Base-by-base conservation (phyloP, 1,139 yeast species). In the Candida buenavistaensis region DNA sequence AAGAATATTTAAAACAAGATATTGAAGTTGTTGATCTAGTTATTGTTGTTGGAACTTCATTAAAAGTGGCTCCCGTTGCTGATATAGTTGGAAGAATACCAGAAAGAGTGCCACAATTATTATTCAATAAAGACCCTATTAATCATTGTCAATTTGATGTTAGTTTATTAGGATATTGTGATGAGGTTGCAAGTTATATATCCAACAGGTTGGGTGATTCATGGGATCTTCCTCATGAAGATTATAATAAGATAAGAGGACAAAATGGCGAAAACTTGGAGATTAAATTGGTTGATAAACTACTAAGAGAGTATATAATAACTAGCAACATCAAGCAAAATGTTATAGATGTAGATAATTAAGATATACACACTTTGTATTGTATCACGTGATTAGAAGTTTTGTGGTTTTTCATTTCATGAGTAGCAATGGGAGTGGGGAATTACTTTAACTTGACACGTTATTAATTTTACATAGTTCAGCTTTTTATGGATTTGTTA, bases 41-140 rank as follows among this genome's bases (percentile, higher is more conserved):
- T 29, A 74, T 92, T 5, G 84, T 96, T 57, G 81, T 90, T 12
- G 98, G 98, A 7, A 92, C 98, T 0, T 90, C 97, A 15, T 70
- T 92, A 40, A 88, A 90, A 54, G 98, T 92, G 20, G 90, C 96
- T 0, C 98, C 98, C 0, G 97, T 92, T n/a, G 83, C 92, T 30
- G 90, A 88, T 39, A 86, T 92, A 30, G 89, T 89, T n/a, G 81
- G 87, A 39, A 71, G 78, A 57, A 59, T 89, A 1, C 82, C 86
- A 0, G 75, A 75, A 14, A 58, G 74, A 22, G 79, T 88, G 1
- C 97, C 97, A 0, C 97, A 90, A 55, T 71, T 92, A 4, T 68
- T 88, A 38, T 83, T 92, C 41, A 88, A 89, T 52, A 79, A 77
- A 50, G 95, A 88, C 48, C 81, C 87, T 0, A 83, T 88, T n/a